Evolutionary conservation across 805 yeast species (phyloP), one percentile per base, ranked within the genome.

Genomic region (Candida manassasensis): DNA sequence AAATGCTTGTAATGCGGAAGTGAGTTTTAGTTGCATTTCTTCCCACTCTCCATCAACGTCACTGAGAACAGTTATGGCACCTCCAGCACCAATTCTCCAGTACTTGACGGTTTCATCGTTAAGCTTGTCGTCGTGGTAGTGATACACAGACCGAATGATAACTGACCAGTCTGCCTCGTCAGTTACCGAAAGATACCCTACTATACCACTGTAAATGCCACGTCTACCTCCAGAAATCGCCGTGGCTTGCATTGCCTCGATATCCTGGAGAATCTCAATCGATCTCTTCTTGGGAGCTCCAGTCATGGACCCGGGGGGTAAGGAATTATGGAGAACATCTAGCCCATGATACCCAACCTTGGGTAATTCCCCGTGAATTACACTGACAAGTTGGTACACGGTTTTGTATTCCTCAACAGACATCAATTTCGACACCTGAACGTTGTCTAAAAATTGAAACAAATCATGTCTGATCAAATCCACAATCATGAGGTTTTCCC

Each of bases 221-320:
- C 81, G 59, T 48, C 97, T 72, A 7, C 70, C 69, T 10, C 65
- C 66, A 1, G 46, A 19, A 17, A 42, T 43, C 15, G 55, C 49
- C 18, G 52, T 59, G 0, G 47, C 40, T 24, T 73, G 70, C 38
- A 63, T 36, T 8, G 57, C 46, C 48, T 83, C 93, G 4, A 83
- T 55, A 0, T 55, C 52, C 41, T 81, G 84, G 19, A 93, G 65
- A 4, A 94, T 56, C 55, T 90, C 93, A 4, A 93, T 95, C 0
- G 96, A 86, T 40, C 96, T 72, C 48, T 81, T 84, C 62, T 93
- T 93, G 2, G 99, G 99, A 0, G 99, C 99, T 3, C 99, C 99
- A 0, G 99, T 93, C 99, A 93, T 93, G 1, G 97, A 90, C 0
- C 99, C 99, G 0, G 99, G 96, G 3, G 99, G 98, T 22, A 94